Evolutionary conservation across 2,329 filamentous ascomycete species (phyloP).

Genomic region (Corniculantispora saksenae): DNA sequence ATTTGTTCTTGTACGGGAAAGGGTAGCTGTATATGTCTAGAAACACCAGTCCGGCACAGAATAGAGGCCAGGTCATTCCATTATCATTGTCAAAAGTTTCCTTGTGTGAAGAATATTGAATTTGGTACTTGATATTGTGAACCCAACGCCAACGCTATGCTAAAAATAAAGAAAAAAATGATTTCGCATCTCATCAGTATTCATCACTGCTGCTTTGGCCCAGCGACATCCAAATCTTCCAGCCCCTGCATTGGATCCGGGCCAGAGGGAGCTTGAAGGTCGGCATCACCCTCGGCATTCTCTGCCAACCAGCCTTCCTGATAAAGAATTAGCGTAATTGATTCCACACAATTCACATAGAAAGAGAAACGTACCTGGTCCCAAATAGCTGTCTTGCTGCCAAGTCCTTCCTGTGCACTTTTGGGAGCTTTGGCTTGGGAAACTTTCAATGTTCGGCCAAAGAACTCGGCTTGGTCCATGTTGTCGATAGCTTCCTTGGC

Average conservation of each 20-base stretch:
- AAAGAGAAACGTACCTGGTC: constrained; percentile 70
- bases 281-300: constrained; percentile 82
- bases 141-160: constrained; percentile 51
- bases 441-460: constrained; percentile 88
- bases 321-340: constrained; percentile 21
- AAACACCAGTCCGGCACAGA: constrained; percentile 20
- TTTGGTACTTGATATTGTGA: constrained; percentile 19
- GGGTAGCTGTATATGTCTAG: constrained; percentile 22
- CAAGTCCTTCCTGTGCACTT: constrained; percentile 81
- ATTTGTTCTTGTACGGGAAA: constrained; percentile 23
- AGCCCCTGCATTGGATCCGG: constrained; percentile 95
- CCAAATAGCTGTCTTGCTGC: constrained; percentile 94
- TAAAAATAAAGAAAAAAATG: constrained; percentile 16
- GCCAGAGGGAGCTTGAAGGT: constrained; percentile 55
- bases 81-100: constrained; percentile 5
- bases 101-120: constrained; percentile 10
- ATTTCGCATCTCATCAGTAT: background rate
- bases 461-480: constrained; percentile 96
- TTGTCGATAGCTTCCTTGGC: constrained; percentile 97
- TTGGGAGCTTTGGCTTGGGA: constrained; percentile 90
- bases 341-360: constrained; percentile 9
- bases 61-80: constrained; percentile 19
- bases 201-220: constrained; percentile 73
- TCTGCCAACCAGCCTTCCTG: constrained; percentile 94
- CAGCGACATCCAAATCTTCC: constrained; percentile 90